These are phyloP conservation scores for Ceratocystis variospora DNA, from an alignment of 2,329 filamentous ascomycete genomes.

Conservation along the genomic window DNA sequence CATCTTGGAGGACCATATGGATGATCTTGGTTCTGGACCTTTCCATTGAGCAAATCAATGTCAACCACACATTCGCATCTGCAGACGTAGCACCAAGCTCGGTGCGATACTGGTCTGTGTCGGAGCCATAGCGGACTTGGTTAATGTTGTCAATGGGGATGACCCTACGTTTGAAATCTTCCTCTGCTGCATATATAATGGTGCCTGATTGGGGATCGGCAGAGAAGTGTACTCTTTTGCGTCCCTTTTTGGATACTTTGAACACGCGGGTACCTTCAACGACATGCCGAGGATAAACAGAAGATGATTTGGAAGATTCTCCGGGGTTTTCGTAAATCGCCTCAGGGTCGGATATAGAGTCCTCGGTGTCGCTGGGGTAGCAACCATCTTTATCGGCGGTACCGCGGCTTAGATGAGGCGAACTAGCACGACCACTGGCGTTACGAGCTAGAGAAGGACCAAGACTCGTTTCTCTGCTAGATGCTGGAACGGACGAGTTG, in stretches of 20 bases:
- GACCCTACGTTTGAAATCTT: constrained; percentile 62
- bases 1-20: constrained; percentile 69
- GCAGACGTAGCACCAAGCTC: constrained; percentile 60
- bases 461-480: constrained; percentile 72
- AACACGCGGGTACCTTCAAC: constrained; percentile 64
- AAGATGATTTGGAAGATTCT: constrained; percentile 31
- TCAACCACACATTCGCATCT: constrained; percentile 66
- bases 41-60: constrained; percentile 61
- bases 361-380: constrained; percentile 32
- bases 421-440: constrained; percentile 78
- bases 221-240: constrained; percentile 54
- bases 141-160: constrained; percentile 94
- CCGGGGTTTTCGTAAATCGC: constrained; percentile 24
- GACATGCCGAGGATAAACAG: constrained; percentile 62
- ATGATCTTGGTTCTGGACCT: constrained; percentile 73
- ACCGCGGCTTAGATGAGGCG: constrained; percentile 46
- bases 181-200: constrained; percentile 54
- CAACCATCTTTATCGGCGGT: constrained; percentile 38
- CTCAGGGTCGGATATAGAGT: constrained; percentile 37
- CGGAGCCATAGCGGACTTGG: constrained; percentile 69
- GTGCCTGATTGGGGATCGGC: constrained; percentile 75
- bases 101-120: constrained; percentile 78
- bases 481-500: constrained; percentile 61
- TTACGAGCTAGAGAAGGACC: constrained; percentile 79
- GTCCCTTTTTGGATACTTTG: constrained; percentile 75